Conservation (phyloP, 2,329 filamentous ascomycete genomes). For the Penicillium brasilianum region DNA sequence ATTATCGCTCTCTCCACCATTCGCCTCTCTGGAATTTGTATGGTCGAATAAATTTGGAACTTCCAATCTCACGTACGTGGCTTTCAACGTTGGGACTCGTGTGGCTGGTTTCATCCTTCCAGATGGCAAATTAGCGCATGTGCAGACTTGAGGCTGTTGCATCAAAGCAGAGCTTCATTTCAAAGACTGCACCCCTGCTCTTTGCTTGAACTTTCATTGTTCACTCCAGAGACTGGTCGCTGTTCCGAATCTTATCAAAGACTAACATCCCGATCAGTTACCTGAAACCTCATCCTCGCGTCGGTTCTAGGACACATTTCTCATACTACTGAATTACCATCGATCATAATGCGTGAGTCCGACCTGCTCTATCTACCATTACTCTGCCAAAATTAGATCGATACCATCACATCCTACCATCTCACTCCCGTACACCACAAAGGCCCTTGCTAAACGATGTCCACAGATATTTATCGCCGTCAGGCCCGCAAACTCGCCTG, state of each 20-base stretch:
- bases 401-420: neutral
- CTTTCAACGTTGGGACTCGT: neutral
- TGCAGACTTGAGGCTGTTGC: neutral
- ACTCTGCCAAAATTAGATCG: neutral
- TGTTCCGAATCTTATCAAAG: neutral
- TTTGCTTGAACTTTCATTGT: neutral
- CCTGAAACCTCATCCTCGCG: conserved; percentile 1
- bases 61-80: conserved; percentile 6
- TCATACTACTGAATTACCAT: neutral
- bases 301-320: neutral
- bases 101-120: neutral
- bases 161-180: neutral
- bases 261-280: conserved; percentile 1
- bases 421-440: neutral
- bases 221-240: neutral
- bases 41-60: neutral
- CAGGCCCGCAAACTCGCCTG: conserved; percentile 47
- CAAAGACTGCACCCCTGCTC: neutral
- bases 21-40: neutral
- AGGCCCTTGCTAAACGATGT: conserved; percentile 1
- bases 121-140: neutral
- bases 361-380: neutral
- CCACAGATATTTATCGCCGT: conserved; percentile 46
- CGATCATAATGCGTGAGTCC: conserved; percentile 10
- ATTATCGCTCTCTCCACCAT: neutral